Conservation (phyloP, 2,329 filamentous ascomycete genomes). For the Colletotrichum orbiculare region DNA sequence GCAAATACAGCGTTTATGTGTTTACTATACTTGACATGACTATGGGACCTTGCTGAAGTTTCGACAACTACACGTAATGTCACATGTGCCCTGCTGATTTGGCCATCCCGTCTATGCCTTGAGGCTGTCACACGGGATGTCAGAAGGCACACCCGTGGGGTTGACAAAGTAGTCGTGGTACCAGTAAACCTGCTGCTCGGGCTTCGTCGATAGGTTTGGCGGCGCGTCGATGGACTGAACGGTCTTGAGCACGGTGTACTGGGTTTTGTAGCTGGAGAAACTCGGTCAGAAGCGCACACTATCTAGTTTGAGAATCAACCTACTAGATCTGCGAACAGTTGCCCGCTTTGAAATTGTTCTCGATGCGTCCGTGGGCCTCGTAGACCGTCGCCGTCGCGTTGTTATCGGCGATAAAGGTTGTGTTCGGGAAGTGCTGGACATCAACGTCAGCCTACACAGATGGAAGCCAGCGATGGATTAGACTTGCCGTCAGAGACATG, state of each 20-base stretch:
- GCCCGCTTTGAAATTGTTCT: slow-evolving; percentile 28
- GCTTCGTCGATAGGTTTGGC: slow-evolving; percentile 21
- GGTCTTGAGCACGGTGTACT: slow-evolving; percentile 29
- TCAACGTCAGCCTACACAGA: not conserved
- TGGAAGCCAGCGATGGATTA: too few relatives aligned
- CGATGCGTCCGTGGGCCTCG: slow-evolving; percentile 23
- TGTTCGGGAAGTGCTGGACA: slow-evolving; percentile 29
- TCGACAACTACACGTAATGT: too few relatives aligned
- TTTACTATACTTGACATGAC: too few relatives aligned
- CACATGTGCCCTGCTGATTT: too few relatives aligned
- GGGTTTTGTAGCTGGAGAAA: slow-evolving; percentile 26
- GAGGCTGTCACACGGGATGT: slow-evolving; percentile 28
- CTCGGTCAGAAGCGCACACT: not conserved
- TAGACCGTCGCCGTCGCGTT: slow-evolving; percentile 28
- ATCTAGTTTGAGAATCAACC: not conserved
- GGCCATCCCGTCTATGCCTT: not conserved
- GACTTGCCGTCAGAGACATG: slow-evolving; percentile 25
- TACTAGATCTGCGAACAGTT: slow-evolving; percentile 34
- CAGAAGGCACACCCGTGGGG: slow-evolving; percentile 22
- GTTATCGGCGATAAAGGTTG: slow-evolving; percentile 20
- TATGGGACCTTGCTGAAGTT: too few relatives aligned
- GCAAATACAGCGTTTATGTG: too few relatives aligned
- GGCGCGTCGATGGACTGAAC: slow-evolving; percentile 13
- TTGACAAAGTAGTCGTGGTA: slow-evolving; percentile 32
- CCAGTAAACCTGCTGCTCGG: slow-evolving; percentile 31